Base-by-base conservation (phyloP, 2,329 filamentous ascomycete species). In the Microdochium paspali region DNA sequence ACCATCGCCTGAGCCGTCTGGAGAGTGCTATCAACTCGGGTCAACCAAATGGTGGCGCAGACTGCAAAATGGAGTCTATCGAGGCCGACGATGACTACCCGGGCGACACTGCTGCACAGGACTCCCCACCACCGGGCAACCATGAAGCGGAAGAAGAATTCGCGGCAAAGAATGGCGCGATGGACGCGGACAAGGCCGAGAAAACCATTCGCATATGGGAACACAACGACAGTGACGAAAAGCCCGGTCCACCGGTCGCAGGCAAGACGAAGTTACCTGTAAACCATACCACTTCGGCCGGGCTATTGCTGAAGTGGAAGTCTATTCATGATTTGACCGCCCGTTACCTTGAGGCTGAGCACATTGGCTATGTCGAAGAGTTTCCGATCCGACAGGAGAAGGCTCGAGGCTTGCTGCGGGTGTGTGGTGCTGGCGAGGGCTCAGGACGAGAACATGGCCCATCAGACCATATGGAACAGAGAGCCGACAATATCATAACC, bases 201-300 rank as follows among this genome's bases (percentile, higher is more conserved):
- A 58, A 54, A 18, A 64, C 61, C 46, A 48, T 64, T n/a, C 60
- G 61, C 12, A 56, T 63, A 46, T 60, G 65, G 35, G 61, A 66
- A 10, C 61, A 66, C 44, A 75, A 79, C 26, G 70, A 75, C 46
- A 63, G 70, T 45, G 74, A 79, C 48, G 66, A 67, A 2, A 71
- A 76, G 42, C 73, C 76, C 20, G 73, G 74, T 7, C 72, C 73
- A 7, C 66, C 72, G 10, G 74, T 78, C 6, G 68, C 76, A 1
- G 81, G 80, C 44, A 76, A 82, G 53, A 77, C 86, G 13, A 79
- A 85, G 2, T 87, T 95, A 48, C 87, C 89, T 1, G 79, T 83
- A 24, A 87, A 95, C 54, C 91, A 97, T 59, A 94, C 88, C 0
- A 96, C 90, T 0, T 80, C 89, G n/a, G 90, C 90, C 1, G 87